Evolutionary conservation across 495 filamentous ascomycete species (phyloP).

Genomic region (Haplographium delicatum): DNA sequence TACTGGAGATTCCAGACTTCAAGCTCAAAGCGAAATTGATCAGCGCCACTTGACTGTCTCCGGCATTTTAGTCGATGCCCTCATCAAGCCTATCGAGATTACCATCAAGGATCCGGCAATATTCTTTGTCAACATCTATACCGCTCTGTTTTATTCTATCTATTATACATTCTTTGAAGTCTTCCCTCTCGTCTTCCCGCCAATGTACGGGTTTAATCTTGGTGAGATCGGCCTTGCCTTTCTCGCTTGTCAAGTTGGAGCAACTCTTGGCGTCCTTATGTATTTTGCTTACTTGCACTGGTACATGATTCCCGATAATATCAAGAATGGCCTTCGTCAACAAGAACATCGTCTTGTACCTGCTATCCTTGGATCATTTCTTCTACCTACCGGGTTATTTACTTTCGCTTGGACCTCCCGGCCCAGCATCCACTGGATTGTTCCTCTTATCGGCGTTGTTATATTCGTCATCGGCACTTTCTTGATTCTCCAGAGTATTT

Average conservation of each 20-base stretch:
- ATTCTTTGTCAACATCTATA: conserved; percentile 54
- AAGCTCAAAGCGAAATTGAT: conserved; percentile 44
- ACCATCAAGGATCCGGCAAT: conserved; percentile 54
- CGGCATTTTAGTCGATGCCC: conserved; percentile 43
- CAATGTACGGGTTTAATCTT: conserved; percentile 52
- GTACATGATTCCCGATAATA: conserved; percentile 41
- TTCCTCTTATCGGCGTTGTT: no score
- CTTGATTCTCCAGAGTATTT: conserved; percentile 54
- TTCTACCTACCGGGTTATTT: conserved; percentile 33
- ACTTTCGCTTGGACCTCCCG: neutral
- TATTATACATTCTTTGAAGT: conserved; percentile 68
- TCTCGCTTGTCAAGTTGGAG: conserved; percentile 50
- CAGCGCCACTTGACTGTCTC: conserved; percentile 37
- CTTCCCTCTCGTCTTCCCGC: conserved; percentile 62
- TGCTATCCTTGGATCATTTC: conserved; percentile 42
- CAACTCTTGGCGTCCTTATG: conserved; percentile 40
- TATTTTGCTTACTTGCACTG: conserved; percentile 46
- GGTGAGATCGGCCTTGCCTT: conserved; percentile 58
- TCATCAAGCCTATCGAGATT: conserved; percentile 55
- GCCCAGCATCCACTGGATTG: neutral
- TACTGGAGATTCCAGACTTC: conserved; percentile 33
- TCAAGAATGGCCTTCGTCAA: conserved; percentile 36
- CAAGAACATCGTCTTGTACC: conserved; percentile 48
- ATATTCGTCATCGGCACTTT: neutral
- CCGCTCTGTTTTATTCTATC: conserved; percentile 56